These are phyloP conservation scores for Effrenium voratum DNA, from an alignment of 73 alveolate species.

Conservation along the genomic window DNA sequence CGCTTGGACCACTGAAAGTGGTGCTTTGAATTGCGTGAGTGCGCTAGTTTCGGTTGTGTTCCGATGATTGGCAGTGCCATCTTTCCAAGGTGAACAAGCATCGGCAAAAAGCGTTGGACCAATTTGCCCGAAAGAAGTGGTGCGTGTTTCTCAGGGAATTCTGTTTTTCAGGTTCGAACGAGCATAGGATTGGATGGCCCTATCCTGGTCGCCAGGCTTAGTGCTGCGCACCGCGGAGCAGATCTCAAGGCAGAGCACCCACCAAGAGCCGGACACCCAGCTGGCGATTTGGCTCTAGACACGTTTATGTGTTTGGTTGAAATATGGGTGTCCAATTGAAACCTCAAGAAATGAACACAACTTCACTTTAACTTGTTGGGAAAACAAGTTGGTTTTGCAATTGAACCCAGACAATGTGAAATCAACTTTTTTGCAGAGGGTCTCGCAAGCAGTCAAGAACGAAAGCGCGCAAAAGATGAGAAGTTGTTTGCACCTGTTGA, in stretches of 20 bases:
- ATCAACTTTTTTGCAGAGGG: too few species aligned
- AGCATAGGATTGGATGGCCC: background rate
- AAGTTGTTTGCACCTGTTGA: too few species aligned
- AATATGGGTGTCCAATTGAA: too few species aligned
- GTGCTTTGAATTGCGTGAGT: background rate
- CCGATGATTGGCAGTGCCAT: background rate
- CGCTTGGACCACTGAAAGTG: background rate
- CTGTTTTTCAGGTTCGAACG: background rate
- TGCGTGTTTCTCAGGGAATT: background rate
- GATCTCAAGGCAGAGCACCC: slow-evolving; percentile 44
- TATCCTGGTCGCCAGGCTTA: background rate
- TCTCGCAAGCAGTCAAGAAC: too few species aligned
- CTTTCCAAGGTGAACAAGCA: background rate
- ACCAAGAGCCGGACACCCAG: slow-evolving; percentile 51
- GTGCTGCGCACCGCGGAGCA: slow-evolving; percentile 54
- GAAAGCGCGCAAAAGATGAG: too few species aligned
- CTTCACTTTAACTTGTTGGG: too few species aligned
- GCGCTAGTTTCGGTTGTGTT: background rate
- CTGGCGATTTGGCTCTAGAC: too few species aligned
- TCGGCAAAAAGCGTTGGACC: background rate
- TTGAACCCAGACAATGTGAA: too few species aligned
- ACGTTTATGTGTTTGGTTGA: too few species aligned
- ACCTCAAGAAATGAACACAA: too few species aligned
- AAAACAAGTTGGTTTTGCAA: too few species aligned
- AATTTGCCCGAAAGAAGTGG: background rate